phyloP scores from a whole-genome alignment of 345 rosid genomes.

The Rhizophora apiculata region DNA sequence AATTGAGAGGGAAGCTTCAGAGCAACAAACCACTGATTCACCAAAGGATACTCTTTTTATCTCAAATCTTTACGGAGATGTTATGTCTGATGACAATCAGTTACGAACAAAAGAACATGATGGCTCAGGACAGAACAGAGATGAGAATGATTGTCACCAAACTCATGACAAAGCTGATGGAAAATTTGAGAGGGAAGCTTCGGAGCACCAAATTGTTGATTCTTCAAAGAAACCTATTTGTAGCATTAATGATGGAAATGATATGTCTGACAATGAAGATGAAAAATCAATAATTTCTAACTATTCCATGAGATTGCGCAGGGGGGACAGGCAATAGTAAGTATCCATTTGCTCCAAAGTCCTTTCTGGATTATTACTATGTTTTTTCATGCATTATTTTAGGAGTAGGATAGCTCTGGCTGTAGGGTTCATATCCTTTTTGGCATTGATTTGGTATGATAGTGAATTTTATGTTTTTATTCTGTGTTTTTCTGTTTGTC shows the following conservation, averaged over 20 bases:
- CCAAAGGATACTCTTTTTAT: no score
- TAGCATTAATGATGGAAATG: slow-evolving; percentile 9
- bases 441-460: background rate
- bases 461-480: background rate
- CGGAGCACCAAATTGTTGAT: slow-evolving; percentile 14
- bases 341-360: slow-evolving; percentile 1
- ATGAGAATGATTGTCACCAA: background rate
- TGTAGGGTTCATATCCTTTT: background rate
- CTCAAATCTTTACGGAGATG: no score
- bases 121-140: no score
- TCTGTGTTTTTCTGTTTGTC: background rate
- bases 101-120: no score
- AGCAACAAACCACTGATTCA: no score
- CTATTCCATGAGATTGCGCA: slow-evolving; percentile 5
- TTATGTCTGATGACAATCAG: no score
- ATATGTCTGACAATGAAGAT: slow-evolving; percentile 4
- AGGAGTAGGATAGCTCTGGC: background rate
- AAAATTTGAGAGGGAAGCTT: slow-evolving; percentile 22
- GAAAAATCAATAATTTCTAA: slow-evolving; percentile 18
- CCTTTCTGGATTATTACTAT: background rate
- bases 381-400: background rate
- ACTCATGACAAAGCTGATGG: slow-evolving; percentile 14
- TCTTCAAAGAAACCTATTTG: slow-evolving; percentile 14
- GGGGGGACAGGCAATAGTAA: slow-evolving; percentile 24
- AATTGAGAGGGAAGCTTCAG: no score